Percentiles rank a stretch among this genome's conserved stretches.
phyloP scores from a whole-genome alignment of 768 basidiomycete genomes.

The Psilocybe azurescens region DNA sequence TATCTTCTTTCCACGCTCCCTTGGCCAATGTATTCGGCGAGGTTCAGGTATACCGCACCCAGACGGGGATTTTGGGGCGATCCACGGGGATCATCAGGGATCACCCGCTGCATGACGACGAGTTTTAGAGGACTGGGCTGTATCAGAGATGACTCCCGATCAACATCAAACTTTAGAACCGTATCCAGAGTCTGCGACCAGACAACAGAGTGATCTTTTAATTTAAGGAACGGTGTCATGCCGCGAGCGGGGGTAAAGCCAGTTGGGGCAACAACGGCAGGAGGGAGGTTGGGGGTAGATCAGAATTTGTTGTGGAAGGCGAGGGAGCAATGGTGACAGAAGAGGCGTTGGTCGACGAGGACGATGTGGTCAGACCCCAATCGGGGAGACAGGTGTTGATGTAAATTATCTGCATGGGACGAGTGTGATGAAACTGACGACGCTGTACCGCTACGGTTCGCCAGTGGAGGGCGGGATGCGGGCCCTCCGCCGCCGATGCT shows the following conservation, averaged over 20 bases:
- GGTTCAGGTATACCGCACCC: conserved; percentile 70
- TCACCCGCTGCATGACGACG: conserved; percentile 65
- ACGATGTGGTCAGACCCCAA: conserved; percentile 19
- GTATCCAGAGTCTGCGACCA: conserved; percentile 67
- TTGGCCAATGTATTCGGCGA: conserved; percentile 76
- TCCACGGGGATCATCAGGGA: conserved; percentile 55
- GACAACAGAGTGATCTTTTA: conserved; percentile 66
- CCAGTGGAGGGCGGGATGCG: conserved; percentile 2
- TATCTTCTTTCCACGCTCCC: conserved; percentile 66
- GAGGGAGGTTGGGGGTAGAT: conserved; percentile 3
- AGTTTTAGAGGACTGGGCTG: conserved; percentile 69
- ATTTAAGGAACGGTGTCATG: conserved; percentile 59
- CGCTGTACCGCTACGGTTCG: conserved; percentile 5
- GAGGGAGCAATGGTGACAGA: conserved; percentile 13
- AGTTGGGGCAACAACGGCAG: conserved; percentile 8
- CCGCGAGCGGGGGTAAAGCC: conserved; percentile 54
- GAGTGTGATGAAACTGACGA: conserved; percentile 26
- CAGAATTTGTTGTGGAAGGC: conserved; percentile 6
- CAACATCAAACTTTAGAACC: conserved; percentile 63
- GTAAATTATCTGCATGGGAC: conserved; percentile 19
- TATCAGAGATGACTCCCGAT: conserved; percentile 55
- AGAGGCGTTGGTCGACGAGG: conserved; percentile 19
- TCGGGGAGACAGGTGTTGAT: conserved; percentile 20
- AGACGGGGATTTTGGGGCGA: conserved; percentile 63
- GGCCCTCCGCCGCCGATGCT: conserved; percentile 11